Evolutionary conservation across 164 flowering plant species (phyloP).

Genomic region (Vitis vinifera): ASM3070453v1 NC_081822.1:12210501-12211000

Average conservation of each 20-base stretch:
- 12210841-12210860: slow-evolving; percentile 13
- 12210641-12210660: slow-evolving; percentile 2
- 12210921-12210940: neutral
- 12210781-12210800: slow-evolving; percentile 40
- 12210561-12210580: slow-evolving; percentile 27
- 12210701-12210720: slow-evolving; percentile 14
- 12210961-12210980: neutral
- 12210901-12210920: slow-evolving; percentile 1
- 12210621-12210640: slow-evolving; percentile 9
- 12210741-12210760: slow-evolving; percentile 12
- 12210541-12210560: slow-evolving; percentile 19
- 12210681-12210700: slow-evolving; percentile 3
- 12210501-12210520: slow-evolving; percentile 30
- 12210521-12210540: slow-evolving; percentile 27
- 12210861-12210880: slow-evolving; percentile 32
- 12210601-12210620: slow-evolving; percentile 28
- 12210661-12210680: slow-evolving; percentile 12
- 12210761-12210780: slow-evolving; percentile 26
- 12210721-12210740: slow-evolving; percentile 25
- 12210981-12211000: slow-evolving; percentile 32
- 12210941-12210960: neutral
- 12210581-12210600: slow-evolving; percentile 22
- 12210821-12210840: slow-evolving; percentile 51
- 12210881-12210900: neutral
- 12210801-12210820: slow-evolving; percentile 60